Evolutionary conservation across 2,329 filamentous ascomycete genomes (phyloP).

Genomic region (Colletotrichum orbiculare): DNA sequence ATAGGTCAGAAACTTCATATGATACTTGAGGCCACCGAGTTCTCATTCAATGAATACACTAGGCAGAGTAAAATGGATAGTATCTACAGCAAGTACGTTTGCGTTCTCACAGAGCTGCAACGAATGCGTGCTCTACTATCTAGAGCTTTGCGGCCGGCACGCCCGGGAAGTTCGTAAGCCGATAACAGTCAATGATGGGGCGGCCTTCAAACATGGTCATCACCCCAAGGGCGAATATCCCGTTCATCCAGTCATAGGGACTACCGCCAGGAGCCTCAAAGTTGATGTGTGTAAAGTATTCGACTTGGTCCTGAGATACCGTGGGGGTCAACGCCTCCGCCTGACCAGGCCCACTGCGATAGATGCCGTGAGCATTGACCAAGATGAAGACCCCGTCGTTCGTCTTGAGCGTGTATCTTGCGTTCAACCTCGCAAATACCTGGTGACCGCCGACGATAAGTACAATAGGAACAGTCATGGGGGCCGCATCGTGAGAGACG

Average conservation of each 20-base stretch:
- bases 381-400: constrained; percentile 38
- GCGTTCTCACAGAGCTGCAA: too few relatives aligned
- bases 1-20: too few relatives aligned
- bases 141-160: constrained; percentile 25
- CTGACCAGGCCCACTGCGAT: constrained; percentile 17
- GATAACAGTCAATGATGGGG: constrained; percentile 40
- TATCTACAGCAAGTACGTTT: neutral
- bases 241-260: constrained; percentile 40
- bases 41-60: neutral
- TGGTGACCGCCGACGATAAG: neutral
- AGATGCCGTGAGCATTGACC: constrained; percentile 37
- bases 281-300: constrained; percentile 40
- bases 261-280: constrained; percentile 39
- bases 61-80: neutral
- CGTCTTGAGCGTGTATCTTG: constrained; percentile 39
- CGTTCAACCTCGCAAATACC: constrained; percentile 36
- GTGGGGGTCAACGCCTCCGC: constrained; percentile 6
- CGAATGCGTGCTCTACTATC: neutral
- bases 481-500: neutral
- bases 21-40: neutral
- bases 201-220: constrained; percentile 39
- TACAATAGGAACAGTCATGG: neutral
- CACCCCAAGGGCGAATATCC: constrained; percentile 37
- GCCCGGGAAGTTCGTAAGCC: constrained; percentile 40
- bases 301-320: constrained; percentile 37